A percentile compares a stretch with the other conserved stretches of the same genome.
Conservation (phyloP, 441 rosid species). For the Gossypium schwendimanii region DNA sequence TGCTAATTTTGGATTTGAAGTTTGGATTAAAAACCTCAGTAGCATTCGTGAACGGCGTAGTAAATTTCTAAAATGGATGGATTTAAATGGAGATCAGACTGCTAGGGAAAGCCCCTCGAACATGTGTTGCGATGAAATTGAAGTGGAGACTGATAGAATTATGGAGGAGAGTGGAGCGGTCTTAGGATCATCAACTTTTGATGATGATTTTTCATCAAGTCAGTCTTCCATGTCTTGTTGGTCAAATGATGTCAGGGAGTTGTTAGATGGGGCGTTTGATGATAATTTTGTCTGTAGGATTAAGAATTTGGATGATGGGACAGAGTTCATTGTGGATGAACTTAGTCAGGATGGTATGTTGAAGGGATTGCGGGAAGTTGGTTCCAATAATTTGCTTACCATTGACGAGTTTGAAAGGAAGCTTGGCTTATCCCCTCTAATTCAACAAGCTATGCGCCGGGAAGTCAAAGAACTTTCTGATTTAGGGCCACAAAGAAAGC, state of each 20-base stretch:
- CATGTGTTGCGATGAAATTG: slow-evolving; percentile 15
- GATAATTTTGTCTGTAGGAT: slow-evolving; percentile 20
- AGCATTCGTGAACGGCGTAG: slow-evolving; percentile 32
- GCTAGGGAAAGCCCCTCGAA: slow-evolving; percentile 3
- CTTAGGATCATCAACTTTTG: slow-evolving; percentile 22
- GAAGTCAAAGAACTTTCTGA: slow-evolving; percentile 14
- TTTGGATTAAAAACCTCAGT: slow-evolving; percentile 30
- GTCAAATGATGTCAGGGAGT: slow-evolving; percentile 28
- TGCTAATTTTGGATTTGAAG: slow-evolving; percentile 18
- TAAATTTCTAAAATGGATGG: slow-evolving; percentile 32
- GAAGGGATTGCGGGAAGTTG: slow-evolving; percentile 22
- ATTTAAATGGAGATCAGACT: slow-evolving; percentile 17
- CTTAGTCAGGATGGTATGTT: slow-evolving; percentile 20
- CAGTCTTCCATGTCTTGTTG: slow-evolving; percentile 31
- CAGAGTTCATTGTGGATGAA: slow-evolving; percentile 27
- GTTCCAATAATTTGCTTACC: slow-evolving; percentile 22
- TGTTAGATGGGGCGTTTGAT: slow-evolving; percentile 21
- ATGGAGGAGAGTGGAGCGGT: slow-evolving; percentile 29
- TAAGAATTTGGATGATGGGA: slow-evolving; percentile 31
- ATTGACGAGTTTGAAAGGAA: slow-evolving; percentile 23
- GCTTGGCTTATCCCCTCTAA: slow-evolving; percentile 20
- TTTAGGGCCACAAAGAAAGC: slow-evolving; percentile 10
- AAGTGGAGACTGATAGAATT: slow-evolving; percentile 31
- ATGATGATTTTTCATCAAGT: slow-evolving; percentile 29
- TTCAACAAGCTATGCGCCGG: slow-evolving; percentile 22